These are phyloP conservation scores for Penicillium fuscoglaucum DNA, from an alignment of 2,329 filamentous ascomycete genomes.

Conservation along the genomic window DNA sequence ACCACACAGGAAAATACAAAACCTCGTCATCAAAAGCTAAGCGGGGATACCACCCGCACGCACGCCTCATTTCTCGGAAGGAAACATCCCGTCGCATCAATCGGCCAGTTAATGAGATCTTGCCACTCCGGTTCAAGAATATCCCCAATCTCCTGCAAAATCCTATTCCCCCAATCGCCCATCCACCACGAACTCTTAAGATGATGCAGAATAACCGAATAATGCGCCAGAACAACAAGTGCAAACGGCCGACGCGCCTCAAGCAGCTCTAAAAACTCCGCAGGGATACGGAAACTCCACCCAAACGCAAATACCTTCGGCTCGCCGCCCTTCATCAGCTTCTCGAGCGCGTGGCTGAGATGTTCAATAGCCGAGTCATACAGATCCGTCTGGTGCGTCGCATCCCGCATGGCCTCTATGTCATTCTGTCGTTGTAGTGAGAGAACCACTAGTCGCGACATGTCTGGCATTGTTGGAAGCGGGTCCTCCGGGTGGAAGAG, in stretches of 20 bases:
- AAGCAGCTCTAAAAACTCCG: slow-evolving; percentile 57
- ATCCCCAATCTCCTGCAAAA: slow-evolving; percentile 60
- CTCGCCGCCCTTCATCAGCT: slow-evolving; percentile 33
- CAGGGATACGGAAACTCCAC: slow-evolving; percentile 60
- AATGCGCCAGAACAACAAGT: slow-evolving; percentile 47
- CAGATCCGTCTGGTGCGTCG: slow-evolving; percentile 28
- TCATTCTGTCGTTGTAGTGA: slow-evolving; percentile 30
- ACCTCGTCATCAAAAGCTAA: background rate
- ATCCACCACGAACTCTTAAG: slow-evolving; percentile 69
- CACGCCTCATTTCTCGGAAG: slow-evolving; percentile 12
- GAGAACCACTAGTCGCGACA: slow-evolving; percentile 33
- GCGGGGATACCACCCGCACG: background rate
- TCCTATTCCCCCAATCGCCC: slow-evolving; percentile 63
- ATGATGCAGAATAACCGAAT: slow-evolving; percentile 54
- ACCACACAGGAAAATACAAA: slow-evolving; percentile 7
- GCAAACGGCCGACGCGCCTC: slow-evolving; percentile 42
- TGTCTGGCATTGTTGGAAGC: slow-evolving; percentile 37
- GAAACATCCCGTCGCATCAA: slow-evolving; percentile 37
- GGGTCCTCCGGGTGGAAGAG: slow-evolving; percentile 27
- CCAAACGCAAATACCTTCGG: slow-evolving; percentile 49
- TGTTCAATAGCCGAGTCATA: slow-evolving; percentile 32
- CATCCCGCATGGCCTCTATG: slow-evolving; percentile 21
- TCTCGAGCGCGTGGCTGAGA: slow-evolving; percentile 29
- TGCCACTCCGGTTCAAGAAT: slow-evolving; percentile 30
- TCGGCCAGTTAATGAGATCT: slow-evolving; percentile 34